A percentile compares a stretch with the other conserved stretches of the same genome.
These are phyloP conservation scores for Epicoccum sorghinum DNA, from an alignment of 2,329 filamentous ascomycete species.

Conservation along the genomic window DNA sequence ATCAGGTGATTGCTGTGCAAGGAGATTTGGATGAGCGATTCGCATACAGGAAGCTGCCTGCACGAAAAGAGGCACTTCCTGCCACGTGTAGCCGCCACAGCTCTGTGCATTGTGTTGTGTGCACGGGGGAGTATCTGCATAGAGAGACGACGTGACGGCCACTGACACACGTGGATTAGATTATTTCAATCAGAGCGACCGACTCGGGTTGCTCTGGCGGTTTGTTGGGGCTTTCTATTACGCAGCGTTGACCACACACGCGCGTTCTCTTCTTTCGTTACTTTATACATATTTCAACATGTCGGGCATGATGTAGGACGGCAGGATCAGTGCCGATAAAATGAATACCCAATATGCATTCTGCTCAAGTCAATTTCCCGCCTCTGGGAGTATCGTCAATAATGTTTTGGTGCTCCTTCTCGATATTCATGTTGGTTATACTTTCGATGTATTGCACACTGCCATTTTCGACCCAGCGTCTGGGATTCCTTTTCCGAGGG, in stretches of 20 bases:
- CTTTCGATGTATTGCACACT: no score
- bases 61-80: no score
- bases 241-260: not conserved
- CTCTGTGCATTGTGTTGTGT: no score
- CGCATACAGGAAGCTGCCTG: no score
- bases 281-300: not conserved
- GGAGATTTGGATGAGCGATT: no score
- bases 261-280: constrained; percentile 11
- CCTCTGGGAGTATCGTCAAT: no score
- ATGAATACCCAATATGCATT: constrained; percentile 7
- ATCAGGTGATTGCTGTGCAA: not conserved
- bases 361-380: not conserved
- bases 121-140: not conserved
- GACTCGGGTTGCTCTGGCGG: not conserved
- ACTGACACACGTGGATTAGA: not conserved
- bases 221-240: not conserved
- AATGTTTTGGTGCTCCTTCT: no score
- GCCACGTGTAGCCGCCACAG: no score
- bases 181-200: not conserved
- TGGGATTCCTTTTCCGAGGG: no score
- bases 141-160: constrained; percentile 3
- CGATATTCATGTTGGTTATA: no score
- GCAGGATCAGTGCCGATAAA: constrained; percentile 5
- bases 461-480: no score
- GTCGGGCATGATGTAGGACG: not conserved